A percentile compares a stretch with the other conserved stretches of the same genome.
phyloP scores from a whole-genome alignment of 1,284 basidiomycete species.

The Rhizoctonia solani region DNA sequence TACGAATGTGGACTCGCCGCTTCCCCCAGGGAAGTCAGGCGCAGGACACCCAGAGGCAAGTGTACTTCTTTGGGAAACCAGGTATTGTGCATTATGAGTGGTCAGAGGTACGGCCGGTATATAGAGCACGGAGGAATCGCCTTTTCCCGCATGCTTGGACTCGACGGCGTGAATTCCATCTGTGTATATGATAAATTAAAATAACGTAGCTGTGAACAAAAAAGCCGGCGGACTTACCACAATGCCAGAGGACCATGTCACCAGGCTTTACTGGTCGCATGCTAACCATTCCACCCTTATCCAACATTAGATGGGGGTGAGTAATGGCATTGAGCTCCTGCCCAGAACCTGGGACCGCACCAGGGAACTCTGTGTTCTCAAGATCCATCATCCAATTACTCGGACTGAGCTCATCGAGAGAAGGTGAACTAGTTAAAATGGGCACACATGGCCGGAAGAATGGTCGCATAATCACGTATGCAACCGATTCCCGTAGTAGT shows the following conservation, averaged over 20 bases:
- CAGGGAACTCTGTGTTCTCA: constrained; percentile 63
- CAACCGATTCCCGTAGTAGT: constrained; percentile 57
- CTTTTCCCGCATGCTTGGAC: constrained; percentile 57
- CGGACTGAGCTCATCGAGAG: constrained; percentile 46
- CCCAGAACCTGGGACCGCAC: constrained; percentile 60
- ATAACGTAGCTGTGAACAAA: no score
- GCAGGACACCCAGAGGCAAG: constrained; percentile 63
- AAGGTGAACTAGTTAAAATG: constrained; percentile 19
- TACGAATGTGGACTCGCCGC: constrained; percentile 63
- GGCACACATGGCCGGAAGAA: constrained; percentile 60
- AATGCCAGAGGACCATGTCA: constrained; percentile 72
- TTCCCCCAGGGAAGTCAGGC: constrained; percentile 77
- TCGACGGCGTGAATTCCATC: constrained; percentile 78
- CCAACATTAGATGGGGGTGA: constrained; percentile 72
- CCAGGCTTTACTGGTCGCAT: constrained; percentile 60
- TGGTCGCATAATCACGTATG: constrained; percentile 75
- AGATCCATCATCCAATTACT: constrained; percentile 68
- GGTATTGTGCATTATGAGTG: constrained; percentile 53
- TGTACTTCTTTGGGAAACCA: constrained; percentile 60
- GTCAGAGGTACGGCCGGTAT: constrained; percentile 79
- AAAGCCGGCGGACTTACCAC: constrained; percentile 43
- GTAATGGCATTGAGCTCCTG: constrained; percentile 65
- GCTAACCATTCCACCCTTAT: constrained; percentile 51
- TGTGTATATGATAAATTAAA: constrained; percentile 39
- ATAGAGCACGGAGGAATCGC: constrained; percentile 76